phyloP scores from a whole-genome alignment of 805 yeast genomes.

The Blastobotrys chiropterorum region DNA sequence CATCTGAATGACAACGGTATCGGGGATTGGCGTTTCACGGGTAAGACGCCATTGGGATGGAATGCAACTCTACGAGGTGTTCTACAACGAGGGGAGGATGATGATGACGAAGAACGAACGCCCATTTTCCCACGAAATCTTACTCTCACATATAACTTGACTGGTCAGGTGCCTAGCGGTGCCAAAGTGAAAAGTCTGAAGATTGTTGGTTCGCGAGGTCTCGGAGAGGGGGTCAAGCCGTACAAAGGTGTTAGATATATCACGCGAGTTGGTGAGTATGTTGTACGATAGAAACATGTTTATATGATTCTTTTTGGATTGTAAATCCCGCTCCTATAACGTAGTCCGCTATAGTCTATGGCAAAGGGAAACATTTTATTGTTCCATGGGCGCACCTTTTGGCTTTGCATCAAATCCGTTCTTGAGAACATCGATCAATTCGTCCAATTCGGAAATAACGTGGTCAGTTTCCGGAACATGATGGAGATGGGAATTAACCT shows the following conservation, averaged over 20 bases:
- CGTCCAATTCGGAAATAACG: constrained; percentile 32
- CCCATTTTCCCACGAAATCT: constrained; percentile 39
- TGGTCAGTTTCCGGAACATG: constrained; percentile 33
- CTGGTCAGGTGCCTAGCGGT: constrained; percentile 74
- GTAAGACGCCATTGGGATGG: constrained; percentile 53
- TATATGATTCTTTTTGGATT: too few species aligned
- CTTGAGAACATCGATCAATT: constrained; percentile 34
- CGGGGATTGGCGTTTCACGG: constrained; percentile 67
- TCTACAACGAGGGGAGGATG: constrained; percentile 29
- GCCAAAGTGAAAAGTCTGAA: constrained; percentile 60
- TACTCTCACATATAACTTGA: constrained; percentile 47
- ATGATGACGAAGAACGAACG: constrained; percentile 21
- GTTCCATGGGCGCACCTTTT: too few species aligned
- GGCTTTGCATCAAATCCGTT: constrained; percentile 30
- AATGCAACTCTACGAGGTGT: constrained; percentile 63
- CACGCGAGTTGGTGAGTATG: constrained; percentile 55
- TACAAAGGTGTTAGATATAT: constrained; percentile 87
- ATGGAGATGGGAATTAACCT: constrained; percentile 43
- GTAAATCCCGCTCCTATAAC: neutral
- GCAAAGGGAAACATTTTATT: too few species aligned
- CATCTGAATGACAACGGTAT: constrained; percentile 44
- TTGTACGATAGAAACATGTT: constrained; percentile 36
- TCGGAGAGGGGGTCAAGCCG: constrained; percentile 60
- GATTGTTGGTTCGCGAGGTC: constrained; percentile 50
- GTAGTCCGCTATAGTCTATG: too few species aligned